Evolutionary conservation across 352 stramenopile species (phyloP), one percentile per base, ranked within the genome.

Genomic region (Globisporangium cederbergense): DNA sequence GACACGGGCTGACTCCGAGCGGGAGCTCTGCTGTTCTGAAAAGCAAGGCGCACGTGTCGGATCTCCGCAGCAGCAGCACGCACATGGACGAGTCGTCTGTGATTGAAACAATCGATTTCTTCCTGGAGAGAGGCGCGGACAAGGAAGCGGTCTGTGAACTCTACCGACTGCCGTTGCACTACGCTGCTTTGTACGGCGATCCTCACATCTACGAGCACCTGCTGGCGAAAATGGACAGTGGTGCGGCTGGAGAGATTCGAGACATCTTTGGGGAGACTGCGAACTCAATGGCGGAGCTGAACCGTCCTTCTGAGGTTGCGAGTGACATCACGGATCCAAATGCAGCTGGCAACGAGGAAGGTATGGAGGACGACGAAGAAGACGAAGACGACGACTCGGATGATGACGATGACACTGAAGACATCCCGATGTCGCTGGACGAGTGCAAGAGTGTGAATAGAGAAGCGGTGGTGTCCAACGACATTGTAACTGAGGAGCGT

Each of bases 81-180:
- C 74, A 77, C 10, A 70, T 88, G 13, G 77, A 92, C 25, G 76
- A 77, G 7, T 67, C 75, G 7, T 81, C 78, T 7, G 73, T 92
- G 20, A 76, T 91, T 55, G 77, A 72, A 32, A 92, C 82, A 10
- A 81, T 92, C 56, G 83, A 90, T 28, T 89, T 88, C 42, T 74
- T 96, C 7, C 67, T 96, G n/a, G 73, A 81, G 52, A 74, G 66
- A 53, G 77, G 78, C 2, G 88, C 86, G 2, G 76, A 93, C 45
- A 69, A 81, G 47, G 73, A 74, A 22, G 78, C 78, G 8, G 84
- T 90, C 36, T 93, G 84, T 60, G 75, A 86, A 40, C 60, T 81
- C 40, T 94, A 91, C 59, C 77, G 88, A 9, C 77, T 81, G 11
- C 79, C 85, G 16, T 71, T 96, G 18, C 86, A 96, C 60, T 94